A percentile compares a stretch with the other conserved stretches of the same genome.
These are phyloP conservation scores for Polytrichum formosum DNA, from an alignment of 225 moss, liverwort and hornwort genomes.

Conservation along the genomic window DNA sequence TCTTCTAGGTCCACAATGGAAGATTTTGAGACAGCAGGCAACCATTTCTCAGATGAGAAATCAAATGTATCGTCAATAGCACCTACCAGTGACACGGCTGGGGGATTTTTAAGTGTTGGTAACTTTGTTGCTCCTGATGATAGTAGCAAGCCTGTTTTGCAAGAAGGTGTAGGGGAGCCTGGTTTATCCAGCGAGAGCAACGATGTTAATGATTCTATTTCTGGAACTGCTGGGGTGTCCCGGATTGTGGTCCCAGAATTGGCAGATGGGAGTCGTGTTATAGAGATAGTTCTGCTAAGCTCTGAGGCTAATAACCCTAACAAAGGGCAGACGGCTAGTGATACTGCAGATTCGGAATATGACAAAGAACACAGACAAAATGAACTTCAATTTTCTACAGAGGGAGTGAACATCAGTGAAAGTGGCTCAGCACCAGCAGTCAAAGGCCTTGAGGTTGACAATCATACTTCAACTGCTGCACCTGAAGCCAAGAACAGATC, in stretches of 20 bases:
- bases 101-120: not conserved
- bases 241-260: conserved; percentile 9
- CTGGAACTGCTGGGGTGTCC: conserved; percentile 1
- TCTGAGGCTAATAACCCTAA: not conserved
- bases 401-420: conserved; percentile 5
- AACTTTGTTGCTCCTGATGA: not conserved
- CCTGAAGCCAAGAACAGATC: not conserved
- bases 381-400: not conserved
- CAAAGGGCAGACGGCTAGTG: not conserved
- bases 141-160: not conserved
- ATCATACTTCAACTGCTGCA: not conserved
- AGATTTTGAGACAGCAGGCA: conserved; percentile 1
- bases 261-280: not conserved
- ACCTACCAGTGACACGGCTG: not conserved
- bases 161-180: not conserved
- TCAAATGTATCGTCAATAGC: not conserved
- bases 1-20: conserved; percentile 4
- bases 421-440: not conserved
- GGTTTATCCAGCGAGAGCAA: not conserved
- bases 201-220: not conserved
- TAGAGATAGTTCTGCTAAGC: not conserved
- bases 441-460: not conserved
- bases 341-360: conserved; percentile 2
- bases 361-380: not conserved
- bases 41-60: not conserved